Percentiles rank a stretch among this genome's conserved stretches.
Conservation (phyloP, 495 filamentous ascomycete genomes). For the Penicillium bialowiezense region DNA sequence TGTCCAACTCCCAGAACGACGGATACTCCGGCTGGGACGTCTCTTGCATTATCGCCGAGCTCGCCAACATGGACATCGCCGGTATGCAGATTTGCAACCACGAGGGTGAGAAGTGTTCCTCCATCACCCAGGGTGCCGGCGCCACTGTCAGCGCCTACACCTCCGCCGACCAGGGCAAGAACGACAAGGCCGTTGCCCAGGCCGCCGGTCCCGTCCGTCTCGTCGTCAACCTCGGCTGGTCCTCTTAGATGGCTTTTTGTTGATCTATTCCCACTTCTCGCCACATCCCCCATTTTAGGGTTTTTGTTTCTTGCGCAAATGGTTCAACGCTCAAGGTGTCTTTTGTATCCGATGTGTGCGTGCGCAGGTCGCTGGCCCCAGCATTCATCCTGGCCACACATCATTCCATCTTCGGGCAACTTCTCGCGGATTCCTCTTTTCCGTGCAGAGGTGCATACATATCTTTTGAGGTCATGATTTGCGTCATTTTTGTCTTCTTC, state of each 20-base stretch:
- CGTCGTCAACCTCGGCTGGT: conserved; percentile 33
- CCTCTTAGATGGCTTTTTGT: conserved; percentile 15
- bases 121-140: conserved; percentile 25
- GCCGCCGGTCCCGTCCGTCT: conserved; percentile 30
- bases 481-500: conserved; percentile 18
- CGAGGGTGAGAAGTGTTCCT: conserved; percentile 31
- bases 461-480: conserved; percentile 18
- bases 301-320: conserved; percentile 21
- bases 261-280: neutral
- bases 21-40: conserved; percentile 52
- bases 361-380: conserved; percentile 2
- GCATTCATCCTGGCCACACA: conserved; percentile 10
- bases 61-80: conserved; percentile 27
- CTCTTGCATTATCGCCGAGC: conserved; percentile 46
- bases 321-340: conserved; percentile 9
- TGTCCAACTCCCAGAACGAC: conserved; percentile 47
- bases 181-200: conserved; percentile 13
- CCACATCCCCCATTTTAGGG: conserved; percentile 8
- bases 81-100: conserved; percentile 44
- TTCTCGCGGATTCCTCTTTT: conserved; percentile 9
- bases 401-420: conserved; percentile 2
- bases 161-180: conserved; percentile 19
- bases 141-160: conserved; percentile 38
- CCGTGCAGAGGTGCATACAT: conserved; percentile 15
- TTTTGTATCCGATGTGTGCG: conserved; percentile 7